phyloP scores from a whole-genome alignment of 2,329 filamentous ascomycete species.

The Cyphellophora europaea region DNA sequence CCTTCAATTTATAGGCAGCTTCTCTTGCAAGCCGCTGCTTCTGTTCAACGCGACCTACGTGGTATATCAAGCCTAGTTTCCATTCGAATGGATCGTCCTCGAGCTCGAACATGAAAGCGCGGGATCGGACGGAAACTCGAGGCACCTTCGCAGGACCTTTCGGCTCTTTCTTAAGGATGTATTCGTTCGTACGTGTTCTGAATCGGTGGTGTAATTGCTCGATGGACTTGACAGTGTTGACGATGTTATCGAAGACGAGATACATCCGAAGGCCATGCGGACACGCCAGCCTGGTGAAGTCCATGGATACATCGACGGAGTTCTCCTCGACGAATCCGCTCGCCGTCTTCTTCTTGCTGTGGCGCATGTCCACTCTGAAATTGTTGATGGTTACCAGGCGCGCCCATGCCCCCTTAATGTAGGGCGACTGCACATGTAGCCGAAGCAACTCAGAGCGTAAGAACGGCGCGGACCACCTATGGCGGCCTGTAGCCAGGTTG shows the following conservation, averaged over 20 bases:
- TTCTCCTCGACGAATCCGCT: constrained; percentile 60
- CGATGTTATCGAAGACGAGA: constrained; percentile 84
- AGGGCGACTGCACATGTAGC: constrained; percentile 80
- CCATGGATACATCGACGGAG: constrained; percentile 72
- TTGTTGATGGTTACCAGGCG: constrained; percentile 76
- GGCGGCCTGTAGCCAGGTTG: constrained; percentile 68
- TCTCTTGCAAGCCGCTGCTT: constrained; percentile 81
- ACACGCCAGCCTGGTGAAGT: constrained; percentile 78
- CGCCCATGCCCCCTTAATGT: constrained; percentile 76
- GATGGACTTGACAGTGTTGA: constrained; percentile 77
- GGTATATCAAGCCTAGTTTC: constrained; percentile 91
- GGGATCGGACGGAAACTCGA: constrained; percentile 71
- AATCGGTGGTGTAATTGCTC: constrained; percentile 92
- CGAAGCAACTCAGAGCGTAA: constrained; percentile 66
- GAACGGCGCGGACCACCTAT: constrained; percentile 81
- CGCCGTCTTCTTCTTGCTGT: constrained; percentile 60
- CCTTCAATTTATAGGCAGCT: constrained; percentile 80
- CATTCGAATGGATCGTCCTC: constrained; percentile 97
- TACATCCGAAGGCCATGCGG: constrained; percentile 87
- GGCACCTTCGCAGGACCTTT: constrained; percentile 81
- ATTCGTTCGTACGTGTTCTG: constrained; percentile 76
- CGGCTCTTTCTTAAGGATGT: constrained; percentile 74
- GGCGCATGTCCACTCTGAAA: constrained; percentile 69
- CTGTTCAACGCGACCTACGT: constrained; percentile 79
- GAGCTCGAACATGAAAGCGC: constrained; percentile 78